Conservation (phyloP, 805 yeast species). For the Candida krabiensis region DNA sequence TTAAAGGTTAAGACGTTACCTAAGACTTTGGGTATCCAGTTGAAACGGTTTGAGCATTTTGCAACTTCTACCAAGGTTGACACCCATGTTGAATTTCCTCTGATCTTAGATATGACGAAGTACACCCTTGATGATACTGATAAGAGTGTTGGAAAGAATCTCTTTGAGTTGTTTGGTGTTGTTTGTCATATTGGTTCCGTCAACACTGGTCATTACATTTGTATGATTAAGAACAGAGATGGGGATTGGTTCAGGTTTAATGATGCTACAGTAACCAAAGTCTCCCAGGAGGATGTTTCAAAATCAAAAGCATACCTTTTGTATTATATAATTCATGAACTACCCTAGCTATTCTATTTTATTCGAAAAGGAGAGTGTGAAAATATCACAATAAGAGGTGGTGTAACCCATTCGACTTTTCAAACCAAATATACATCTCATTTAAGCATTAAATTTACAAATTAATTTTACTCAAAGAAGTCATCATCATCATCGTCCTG, state of each 20-base stretch:
- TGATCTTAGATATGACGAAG: slow-evolving; percentile 66
- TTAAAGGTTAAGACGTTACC: slow-evolving; percentile 70
- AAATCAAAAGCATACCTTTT: slow-evolving; percentile 77
- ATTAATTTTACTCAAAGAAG: slow-evolving; percentile 43
- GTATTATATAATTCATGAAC: slow-evolving; percentile 58
- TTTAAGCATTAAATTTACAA: not conserved
- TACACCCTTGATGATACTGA: slow-evolving; percentile 38
- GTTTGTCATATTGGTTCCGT: slow-evolving; percentile 91
- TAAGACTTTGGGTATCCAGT: slow-evolving; percentile 76
- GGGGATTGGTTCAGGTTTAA: slow-evolving; percentile 91
- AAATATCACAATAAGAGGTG: too few species aligned
- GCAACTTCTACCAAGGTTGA: slow-evolving; percentile 70
- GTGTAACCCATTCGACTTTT: too few species aligned
- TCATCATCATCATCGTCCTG: slow-evolving; percentile 44
- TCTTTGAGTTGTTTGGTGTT: slow-evolving; percentile 83
- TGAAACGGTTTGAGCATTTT: slow-evolving; percentile 75
- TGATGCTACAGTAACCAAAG: slow-evolving; percentile 75
- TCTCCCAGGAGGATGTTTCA: slow-evolving; percentile 64
- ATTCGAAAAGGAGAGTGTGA: too few species aligned
- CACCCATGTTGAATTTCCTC: slow-evolving; percentile 69
- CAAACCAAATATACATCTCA: slow-evolving; percentile 1
- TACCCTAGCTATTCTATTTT: slow-evolving; percentile 20
- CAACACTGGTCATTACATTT: slow-evolving; percentile 93
- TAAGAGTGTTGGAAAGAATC: slow-evolving; percentile 21
- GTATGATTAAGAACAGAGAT: slow-evolving; percentile 67